Percentiles rank a stretch among this genome's conserved stretches.
Conservation (phyloP, 306 rosid genomes). For the Lupinus albus region DNA sequence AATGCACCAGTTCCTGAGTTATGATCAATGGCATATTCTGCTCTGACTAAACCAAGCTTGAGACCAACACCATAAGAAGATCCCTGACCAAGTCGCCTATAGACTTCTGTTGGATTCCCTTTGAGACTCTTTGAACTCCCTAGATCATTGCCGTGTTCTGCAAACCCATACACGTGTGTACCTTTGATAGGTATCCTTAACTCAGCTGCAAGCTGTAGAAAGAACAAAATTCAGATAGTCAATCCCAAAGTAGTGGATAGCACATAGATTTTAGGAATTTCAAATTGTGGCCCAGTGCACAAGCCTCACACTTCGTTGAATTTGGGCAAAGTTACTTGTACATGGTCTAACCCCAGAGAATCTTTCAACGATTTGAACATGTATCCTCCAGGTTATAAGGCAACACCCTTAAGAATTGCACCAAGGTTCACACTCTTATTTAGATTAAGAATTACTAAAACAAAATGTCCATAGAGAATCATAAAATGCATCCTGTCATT, state of each 20-base stretch:
- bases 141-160: conserved; percentile 90
- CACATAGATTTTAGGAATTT: conserved; percentile 4
- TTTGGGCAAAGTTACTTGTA: too few species aligned
- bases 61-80: conserved; percentile 88
- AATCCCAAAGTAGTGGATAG: conserved; percentile 1
- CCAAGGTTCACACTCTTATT: too few species aligned
- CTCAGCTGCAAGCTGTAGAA: conserved; percentile 87
- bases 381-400: too few species aligned
- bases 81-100: conserved; percentile 87
- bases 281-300: neutral
- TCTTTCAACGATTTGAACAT: too few species aligned
- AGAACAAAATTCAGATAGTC: conserved; percentile 29
- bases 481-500: conserved; percentile 11
- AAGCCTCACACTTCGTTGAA: too few species aligned
- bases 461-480: conserved; percentile 10
- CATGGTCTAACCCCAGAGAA: too few species aligned
- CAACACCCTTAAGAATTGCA: too few species aligned
- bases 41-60: conserved; percentile 86
- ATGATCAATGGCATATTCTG: conserved; percentile 90
- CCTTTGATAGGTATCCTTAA: conserved; percentile 81
- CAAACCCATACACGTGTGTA: conserved; percentile 81
- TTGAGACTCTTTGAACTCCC: conserved; percentile 88
- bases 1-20: conserved; percentile 90
- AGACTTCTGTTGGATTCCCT: conserved; percentile 95
- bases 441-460: conserved; percentile 13